These are phyloP conservation scores for Calonectria henricotiae DNA, from an alignment of 2,329 filamentous ascomycete genomes.

Conservation along the genomic window DNA sequence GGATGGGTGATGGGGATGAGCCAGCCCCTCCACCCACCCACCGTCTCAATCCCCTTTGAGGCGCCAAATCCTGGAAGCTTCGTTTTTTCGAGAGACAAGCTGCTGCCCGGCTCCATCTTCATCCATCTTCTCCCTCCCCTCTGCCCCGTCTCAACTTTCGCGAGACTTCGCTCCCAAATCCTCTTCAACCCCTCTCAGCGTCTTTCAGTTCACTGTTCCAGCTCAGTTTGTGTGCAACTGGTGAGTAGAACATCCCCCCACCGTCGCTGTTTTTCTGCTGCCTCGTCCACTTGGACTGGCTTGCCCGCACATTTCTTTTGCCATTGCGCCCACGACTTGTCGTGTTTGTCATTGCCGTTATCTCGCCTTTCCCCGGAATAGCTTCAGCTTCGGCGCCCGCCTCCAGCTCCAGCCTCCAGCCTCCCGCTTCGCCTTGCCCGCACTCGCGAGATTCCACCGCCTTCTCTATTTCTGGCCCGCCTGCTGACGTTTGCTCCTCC, in stretches of 20 bases:
- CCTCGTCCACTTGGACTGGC: slow-evolving; percentile 42
- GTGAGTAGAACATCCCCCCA: slow-evolving; percentile 47
- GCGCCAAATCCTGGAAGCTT: slow-evolving; percentile 51
- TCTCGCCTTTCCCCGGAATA: slow-evolving; percentile 31
- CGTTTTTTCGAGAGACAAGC: slow-evolving; percentile 53
- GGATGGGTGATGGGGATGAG: slow-evolving; percentile 30
- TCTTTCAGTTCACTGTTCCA: slow-evolving; percentile 48
- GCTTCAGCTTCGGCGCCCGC: slow-evolving; percentile 34
- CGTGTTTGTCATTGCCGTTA: slow-evolving; percentile 38
- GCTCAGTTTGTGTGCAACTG: slow-evolving; percentile 48
- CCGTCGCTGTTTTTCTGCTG: slow-evolving; percentile 36
- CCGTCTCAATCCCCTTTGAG: slow-evolving; percentile 51
- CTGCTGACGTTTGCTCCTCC: slow-evolving; percentile 42
- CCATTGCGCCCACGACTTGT: slow-evolving; percentile 35
- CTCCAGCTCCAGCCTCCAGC: slow-evolving; percentile 35
- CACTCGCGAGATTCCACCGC: slow-evolving; percentile 43
- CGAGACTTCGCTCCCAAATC: slow-evolving; percentile 46
- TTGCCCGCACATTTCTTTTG: slow-evolving; percentile 30
- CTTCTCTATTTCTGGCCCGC: slow-evolving; percentile 25
- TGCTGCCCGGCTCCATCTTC: slow-evolving; percentile 48
- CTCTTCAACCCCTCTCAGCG: slow-evolving; percentile 43
- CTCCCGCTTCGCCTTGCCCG: slow-evolving; percentile 35
- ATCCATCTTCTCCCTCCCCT: slow-evolving; percentile 33
- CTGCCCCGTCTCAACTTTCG: slow-evolving; percentile 47
- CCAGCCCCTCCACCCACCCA: slow-evolving; percentile 45